Conservation (phyloP, 129 eudicot species). For the Pulicaria dysenterica region DNA sequence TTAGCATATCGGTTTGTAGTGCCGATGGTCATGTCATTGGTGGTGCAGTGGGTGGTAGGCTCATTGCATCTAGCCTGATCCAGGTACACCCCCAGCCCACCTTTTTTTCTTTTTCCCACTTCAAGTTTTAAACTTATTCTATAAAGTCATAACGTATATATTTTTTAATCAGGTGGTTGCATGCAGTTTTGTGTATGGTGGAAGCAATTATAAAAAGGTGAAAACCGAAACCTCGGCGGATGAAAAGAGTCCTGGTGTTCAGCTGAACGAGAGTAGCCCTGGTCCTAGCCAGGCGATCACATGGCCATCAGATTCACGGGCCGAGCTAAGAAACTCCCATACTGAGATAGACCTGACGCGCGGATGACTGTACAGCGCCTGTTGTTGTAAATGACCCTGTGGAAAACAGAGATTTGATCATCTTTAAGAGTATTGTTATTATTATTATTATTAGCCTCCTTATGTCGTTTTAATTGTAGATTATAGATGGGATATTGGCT, state of each 20-base stretch:
- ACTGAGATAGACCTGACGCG: conserved; percentile 76
- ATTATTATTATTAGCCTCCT: conserved; percentile 4
- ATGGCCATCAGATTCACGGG: conserved; percentile 53
- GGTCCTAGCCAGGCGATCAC: conserved; percentile 31
- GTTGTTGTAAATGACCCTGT: conserved; percentile 54
- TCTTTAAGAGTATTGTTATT: conserved; percentile 16
- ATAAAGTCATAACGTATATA: too few relatives aligned
- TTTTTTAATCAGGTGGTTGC: conserved; percentile 61
- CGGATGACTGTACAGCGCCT: conserved; percentile 62
- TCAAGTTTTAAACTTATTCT: background rate
- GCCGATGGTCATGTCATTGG: conserved; percentile 86
- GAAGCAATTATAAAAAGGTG: conserved; percentile 53
- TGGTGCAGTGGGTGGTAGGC: conserved; percentile 80
- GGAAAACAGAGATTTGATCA: conserved; percentile 22
- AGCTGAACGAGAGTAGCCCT: conserved; percentile 37
- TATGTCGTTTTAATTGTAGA: conserved; percentile 30
- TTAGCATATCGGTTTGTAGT: conserved; percentile 80
- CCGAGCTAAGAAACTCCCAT: conserved; percentile 47
- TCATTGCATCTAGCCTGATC: conserved; percentile 69
- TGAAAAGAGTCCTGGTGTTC: conserved; percentile 30
- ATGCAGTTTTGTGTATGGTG: conserved; percentile 85
- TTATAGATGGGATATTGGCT: conserved; percentile 37
- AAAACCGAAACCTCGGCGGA: conserved; percentile 44
- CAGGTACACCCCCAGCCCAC: conserved; percentile 52
- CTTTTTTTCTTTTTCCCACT: background rate